phyloP scores from a whole-genome alignment of 2,329 filamentous ascomycete genomes.

The Helicocarpus griseus region DNA sequence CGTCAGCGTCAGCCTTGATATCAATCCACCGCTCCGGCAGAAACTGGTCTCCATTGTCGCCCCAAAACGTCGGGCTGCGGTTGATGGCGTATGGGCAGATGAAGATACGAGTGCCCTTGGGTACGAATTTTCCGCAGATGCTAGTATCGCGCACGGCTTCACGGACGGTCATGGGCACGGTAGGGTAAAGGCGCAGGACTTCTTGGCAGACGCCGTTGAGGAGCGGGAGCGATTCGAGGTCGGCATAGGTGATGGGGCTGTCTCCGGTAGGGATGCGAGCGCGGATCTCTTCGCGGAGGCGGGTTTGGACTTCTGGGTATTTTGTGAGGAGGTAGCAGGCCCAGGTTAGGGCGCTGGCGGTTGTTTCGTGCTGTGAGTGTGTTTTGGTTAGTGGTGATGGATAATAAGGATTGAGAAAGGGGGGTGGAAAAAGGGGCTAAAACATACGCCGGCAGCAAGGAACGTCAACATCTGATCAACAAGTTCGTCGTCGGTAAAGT shows the following conservation, averaged over 20 bases:
- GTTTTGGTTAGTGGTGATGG: slow-evolving; percentile 12
- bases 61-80: slow-evolving; percentile 61
- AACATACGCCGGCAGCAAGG: slow-evolving; percentile 28
- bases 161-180: slow-evolving; percentile 32
- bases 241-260: slow-evolving; percentile 18
- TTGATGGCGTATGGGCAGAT: slow-evolving; percentile 63
- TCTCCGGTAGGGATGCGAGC: slow-evolving; percentile 33
- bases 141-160: slow-evolving; percentile 35
- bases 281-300: slow-evolving; percentile 43
- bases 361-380: slow-evolving; percentile 42
- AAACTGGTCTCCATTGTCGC: slow-evolving; percentile 60
- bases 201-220: slow-evolving; percentile 71
- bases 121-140: slow-evolving; percentile 56
- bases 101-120: slow-evolving; percentile 60
- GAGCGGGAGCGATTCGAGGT: slow-evolving; percentile 62
- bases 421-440: not conserved
- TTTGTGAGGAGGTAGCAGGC: slow-evolving; percentile 44
- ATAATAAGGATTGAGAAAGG: slow-evolving; percentile 11
- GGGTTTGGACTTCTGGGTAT: slow-evolving; percentile 39
- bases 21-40: slow-evolving; percentile 66
- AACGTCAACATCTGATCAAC: slow-evolving; percentile 35
- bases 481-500: slow-evolving; percentile 30
- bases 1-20: slow-evolving; percentile 41
- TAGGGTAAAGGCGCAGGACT: slow-evolving; percentile 44
- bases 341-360: slow-evolving; percentile 45